These are phyloP conservation scores for Aspergillus cejpii DNA, from an alignment of 2,329 filamentous ascomycete genomes.

Conservation along the genomic window DNA sequence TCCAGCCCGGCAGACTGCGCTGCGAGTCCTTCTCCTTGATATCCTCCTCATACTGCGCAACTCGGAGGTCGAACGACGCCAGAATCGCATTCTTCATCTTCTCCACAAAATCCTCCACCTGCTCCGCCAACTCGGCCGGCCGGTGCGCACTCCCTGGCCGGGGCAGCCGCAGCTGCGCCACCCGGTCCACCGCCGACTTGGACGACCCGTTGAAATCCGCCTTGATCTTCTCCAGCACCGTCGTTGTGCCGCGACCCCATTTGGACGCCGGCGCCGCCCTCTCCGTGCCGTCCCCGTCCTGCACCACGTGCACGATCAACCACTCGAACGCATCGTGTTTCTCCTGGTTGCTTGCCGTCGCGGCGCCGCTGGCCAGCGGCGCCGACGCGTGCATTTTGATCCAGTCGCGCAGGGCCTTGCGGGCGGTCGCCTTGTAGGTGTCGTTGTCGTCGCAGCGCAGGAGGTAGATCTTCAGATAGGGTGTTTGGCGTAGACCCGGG, in stretches of 20 bases:
- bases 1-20: conserved; percentile 85
- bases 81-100: conserved; percentile 86
- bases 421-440: conserved; percentile 72
- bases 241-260: conserved; percentile 72
- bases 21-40: conserved; percentile 91
- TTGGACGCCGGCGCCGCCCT: conserved; percentile 59
- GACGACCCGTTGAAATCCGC: conserved; percentile 79
- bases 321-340: conserved; percentile 97
- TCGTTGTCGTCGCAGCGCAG: conserved; percentile 95
- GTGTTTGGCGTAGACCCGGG: conserved; percentile 82
- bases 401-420: conserved; percentile 82
- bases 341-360: conserved; percentile 60
- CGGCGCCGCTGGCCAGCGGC: conserved; percentile 39
- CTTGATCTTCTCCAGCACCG: conserved; percentile 80
- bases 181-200: conserved; percentile 66
- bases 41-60: conserved; percentile 93
- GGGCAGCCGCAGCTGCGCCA: conserved; percentile 75
- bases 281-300: conserved; percentile 64
- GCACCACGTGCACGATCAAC: conserved; percentile 88
- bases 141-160: conserved; percentile 52
- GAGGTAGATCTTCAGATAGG: conserved; percentile 85
- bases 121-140: conserved; percentile 69
- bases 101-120: conserved; percentile 74
- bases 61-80: conserved; percentile 80
- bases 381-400: conserved; percentile 67